Base-by-base conservation (phyloP, 2,329 filamentous ascomycete species). In the Truncatella angustata region DNA sequence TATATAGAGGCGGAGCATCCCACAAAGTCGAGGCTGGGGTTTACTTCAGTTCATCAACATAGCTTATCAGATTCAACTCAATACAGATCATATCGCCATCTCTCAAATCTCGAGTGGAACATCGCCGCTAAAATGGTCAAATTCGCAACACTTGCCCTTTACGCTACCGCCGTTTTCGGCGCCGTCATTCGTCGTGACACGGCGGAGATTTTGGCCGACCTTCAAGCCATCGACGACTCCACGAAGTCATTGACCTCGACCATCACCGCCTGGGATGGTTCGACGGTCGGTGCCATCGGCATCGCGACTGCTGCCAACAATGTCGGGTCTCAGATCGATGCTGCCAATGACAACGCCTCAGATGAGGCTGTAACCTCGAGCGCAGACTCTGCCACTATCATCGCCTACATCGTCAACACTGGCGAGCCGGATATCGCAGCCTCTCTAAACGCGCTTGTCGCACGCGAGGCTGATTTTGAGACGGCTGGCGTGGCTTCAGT, bases 71-170 rank as follows among this genome's bases (percentile, higher is more conserved):
- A 43, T 7, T 14, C 28, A 32, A 32, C 28, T 32, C 28, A 14
- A 14, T 32, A 9, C 28, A 7, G 14, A 32, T 32, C 28, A 32
- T 32, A n/a, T n/a, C n/a, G n/a, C 37, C 20, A 40, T 14, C 37
- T 40, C 37, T 35, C 16, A 16, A 21, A 18, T 20, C 37, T 23
- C n/a, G n/a, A n/a, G n/a, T n/a, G n/a, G n/a, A n/a, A n/a, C n/a
- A 47, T 28, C 20, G 18, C 45, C 34, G 45, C 34, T 36, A 50
- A 24, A n/a, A 50, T 50, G 47, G 47, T 50, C 36, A 40, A 42
- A 12, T 12, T 50, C 14, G 47, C 34, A 11, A 2, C 47, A 5
- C 16, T 50, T 36, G 36, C 32, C 26, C 35, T 42, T 24, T 42
- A 28, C 36, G 47, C 47, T 18, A 34, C 47, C 14, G 47, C 35